These are phyloP conservation scores for Acorus gramineus DNA, from an alignment of 106 monocot genomes.

Conservation along the genomic window DNA sequence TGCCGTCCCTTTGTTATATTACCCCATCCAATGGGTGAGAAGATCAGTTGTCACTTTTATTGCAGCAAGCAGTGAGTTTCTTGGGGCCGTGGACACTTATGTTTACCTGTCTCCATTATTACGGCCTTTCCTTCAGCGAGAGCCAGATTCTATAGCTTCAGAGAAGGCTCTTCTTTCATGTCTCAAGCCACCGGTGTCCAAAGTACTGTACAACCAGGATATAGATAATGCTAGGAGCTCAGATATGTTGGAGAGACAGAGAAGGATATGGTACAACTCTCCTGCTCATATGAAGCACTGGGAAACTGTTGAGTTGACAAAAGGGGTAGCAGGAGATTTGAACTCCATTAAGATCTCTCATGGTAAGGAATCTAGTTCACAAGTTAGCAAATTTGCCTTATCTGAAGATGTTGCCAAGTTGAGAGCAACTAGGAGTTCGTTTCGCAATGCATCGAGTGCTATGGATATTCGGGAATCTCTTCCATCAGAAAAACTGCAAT, in stretches of 20 bases:
- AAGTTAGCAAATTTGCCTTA: slow-evolving; percentile 20
- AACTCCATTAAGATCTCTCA: slow-evolving; percentile 19
- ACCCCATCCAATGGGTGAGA: slow-evolving; percentile 90
- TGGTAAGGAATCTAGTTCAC: slow-evolving; percentile 23
- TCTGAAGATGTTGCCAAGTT: slow-evolving; percentile 29
- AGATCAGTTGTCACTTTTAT: slow-evolving; percentile 61
- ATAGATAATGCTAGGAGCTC: slow-evolving; percentile 56
- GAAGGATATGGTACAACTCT: slow-evolving; percentile 85
- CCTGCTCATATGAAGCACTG: slow-evolving; percentile 43
- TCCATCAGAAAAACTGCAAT: slow-evolving; percentile 58
- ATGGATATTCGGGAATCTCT: slow-evolving; percentile 40
- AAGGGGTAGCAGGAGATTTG: slow-evolving; percentile 22
- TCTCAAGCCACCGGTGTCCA: slow-evolving; percentile 78
- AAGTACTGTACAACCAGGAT: slow-evolving; percentile 58
- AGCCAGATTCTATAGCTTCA: slow-evolving; percentile 60
- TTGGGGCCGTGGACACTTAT: slow-evolving; percentile 80
- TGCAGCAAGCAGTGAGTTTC: slow-evolving; percentile 64
- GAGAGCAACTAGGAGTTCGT: slow-evolving; percentile 25
- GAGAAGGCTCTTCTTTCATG: slow-evolving; percentile 51
- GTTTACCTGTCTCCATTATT: slow-evolving; percentile 80
- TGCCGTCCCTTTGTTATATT: slow-evolving; percentile 68
- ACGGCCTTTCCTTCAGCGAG: slow-evolving; percentile 68
- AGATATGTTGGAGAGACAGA: slow-evolving; percentile 86
- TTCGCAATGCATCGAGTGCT: slow-evolving; percentile 16
- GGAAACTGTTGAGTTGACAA: slow-evolving; percentile 53